Evolutionary conservation across 2,329 filamentous ascomycete genomes (phyloP).

Genomic region (Mycocentrospora acerina): DNA sequence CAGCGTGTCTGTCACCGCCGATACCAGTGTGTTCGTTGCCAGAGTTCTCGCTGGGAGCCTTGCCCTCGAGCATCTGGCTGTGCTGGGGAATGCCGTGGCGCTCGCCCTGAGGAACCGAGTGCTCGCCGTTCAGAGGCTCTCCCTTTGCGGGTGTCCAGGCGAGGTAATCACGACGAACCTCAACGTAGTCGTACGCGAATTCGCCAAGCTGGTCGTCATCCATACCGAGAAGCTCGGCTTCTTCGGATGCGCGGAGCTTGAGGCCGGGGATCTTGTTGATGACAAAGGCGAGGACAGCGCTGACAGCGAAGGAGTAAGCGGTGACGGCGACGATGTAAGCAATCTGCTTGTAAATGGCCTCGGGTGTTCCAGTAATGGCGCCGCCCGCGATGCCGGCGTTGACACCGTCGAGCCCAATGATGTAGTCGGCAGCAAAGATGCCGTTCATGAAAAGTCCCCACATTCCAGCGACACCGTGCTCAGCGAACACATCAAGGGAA

Average conservation of each 20-base stretch:
- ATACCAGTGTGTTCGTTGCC: conserved; percentile 51
- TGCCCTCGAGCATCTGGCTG: conserved; percentile 63
- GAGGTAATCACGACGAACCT: conserved; percentile 84
- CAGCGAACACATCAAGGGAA: conserved; percentile 86
- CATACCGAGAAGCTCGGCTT: conserved; percentile 84
- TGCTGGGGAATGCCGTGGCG: conserved; percentile 73
- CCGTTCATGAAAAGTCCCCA: conserved; percentile 77
- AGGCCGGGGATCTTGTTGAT: conserved; percentile 78
- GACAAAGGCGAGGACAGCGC: conserved; percentile 69
- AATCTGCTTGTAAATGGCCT: conserved; percentile 75
- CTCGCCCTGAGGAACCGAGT: conserved; percentile 63
- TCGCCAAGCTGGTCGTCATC: conserved; percentile 89
- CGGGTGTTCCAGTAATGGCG: conserved; percentile 73
- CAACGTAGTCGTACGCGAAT: conserved; percentile 88
- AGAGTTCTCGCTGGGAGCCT: conserved; percentile 50
- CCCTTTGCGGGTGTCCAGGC: conserved; percentile 79
- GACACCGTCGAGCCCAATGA: conserved; percentile 71
- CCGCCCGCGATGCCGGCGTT: conserved; percentile 65
- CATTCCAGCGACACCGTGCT: conserved; percentile 83
- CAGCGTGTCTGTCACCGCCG: conserved; percentile 54
- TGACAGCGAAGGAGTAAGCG: conserved; percentile 72
- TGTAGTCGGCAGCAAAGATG: conserved; percentile 73
- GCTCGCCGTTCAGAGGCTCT: conserved; percentile 62
- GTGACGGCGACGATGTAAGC: conserved; percentile 70
- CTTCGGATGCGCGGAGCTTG: conserved; percentile 75